Base-by-base conservation (phyloP, 1,139 yeast genomes). In the Debaryomyces udenii region DNA sequence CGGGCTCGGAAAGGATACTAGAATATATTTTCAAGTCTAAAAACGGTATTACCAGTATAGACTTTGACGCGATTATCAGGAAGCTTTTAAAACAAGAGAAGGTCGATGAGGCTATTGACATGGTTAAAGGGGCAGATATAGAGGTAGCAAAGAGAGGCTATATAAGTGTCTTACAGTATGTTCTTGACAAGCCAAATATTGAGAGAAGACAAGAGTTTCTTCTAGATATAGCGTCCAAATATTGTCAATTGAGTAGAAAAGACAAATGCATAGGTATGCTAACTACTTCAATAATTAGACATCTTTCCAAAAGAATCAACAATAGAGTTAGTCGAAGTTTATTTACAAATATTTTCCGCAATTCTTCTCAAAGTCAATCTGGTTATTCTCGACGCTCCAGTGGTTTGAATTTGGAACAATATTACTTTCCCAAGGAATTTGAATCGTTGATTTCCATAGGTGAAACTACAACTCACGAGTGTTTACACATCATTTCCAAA, bases 1-100 rank as follows among this genome's bases (percentile, higher is more conserved):
- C 43, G 2, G 68, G 62, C 11, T 60, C 74, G 0, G 64, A 66
- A 31, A 58, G 51, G 43, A 52, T 67, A 22, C 52, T 68, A 24
- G 60, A 57, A 39, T 50, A 62, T 3, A 67, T 72, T 9, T 54
- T 64, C 39, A 55, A 60, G n/a, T 53, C 66, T 5, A 50, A 51
- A 28, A 52, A 53, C 10, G 70, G 67, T 1, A 41, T 69, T 5
- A 51, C 50, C 13, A 31, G 49, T 3, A 31, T 42, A 1, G 77
- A 72, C 28, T 56, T 67, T 31, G 50, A 61, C 26, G 47, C 51
- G 13, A 59, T 72, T 15, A 53, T 67, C 14, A 48, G 42, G 18
- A 61, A 59, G 41, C 50, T 68, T 26, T 50, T 72, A 2, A 45
- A 46, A 2, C 61, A 62, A 16, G 50, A 50, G 10, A 58, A 65